Conservation (phyloP, 225 moss, liverwort and hornwort species). For the Climacium dendroides region DNA sequence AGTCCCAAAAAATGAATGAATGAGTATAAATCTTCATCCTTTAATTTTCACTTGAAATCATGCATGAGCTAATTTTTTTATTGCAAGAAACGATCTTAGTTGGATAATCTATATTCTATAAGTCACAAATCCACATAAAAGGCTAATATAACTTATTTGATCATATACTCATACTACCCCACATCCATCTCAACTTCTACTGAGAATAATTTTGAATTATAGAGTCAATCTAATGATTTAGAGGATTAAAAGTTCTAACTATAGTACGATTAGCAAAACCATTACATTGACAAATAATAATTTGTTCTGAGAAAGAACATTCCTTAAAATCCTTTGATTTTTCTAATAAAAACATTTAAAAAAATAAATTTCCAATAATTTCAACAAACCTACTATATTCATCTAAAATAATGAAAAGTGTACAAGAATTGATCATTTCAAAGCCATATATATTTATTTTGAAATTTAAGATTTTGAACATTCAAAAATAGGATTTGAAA, state of each 20-base stretch:
- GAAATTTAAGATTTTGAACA: not conserved
- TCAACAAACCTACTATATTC: not conserved
- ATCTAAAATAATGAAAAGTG: not conserved
- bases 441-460: not conserved
- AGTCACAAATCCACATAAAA: fast-evolving
- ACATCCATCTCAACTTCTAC: fast-evolving
- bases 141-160: not conserved
- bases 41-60: not conserved
- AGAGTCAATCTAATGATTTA: not conserved
- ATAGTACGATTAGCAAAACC: too few relatives aligned
- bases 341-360: not conserved
- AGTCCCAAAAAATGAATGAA: not conserved
- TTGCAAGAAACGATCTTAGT: not conserved
- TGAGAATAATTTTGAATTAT: not conserved
- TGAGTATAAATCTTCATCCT: not conserved
- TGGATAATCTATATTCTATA: fast-evolving
- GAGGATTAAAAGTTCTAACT: not conserved
- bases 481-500: not conserved
- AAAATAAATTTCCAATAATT: too few relatives aligned
- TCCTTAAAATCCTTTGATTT: not conserved
- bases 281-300: not conserved
- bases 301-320: not conserved
- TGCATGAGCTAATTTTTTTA: not conserved
- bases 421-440: not conserved
- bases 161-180: not conserved